A percentile compares a stretch with the other conserved stretches of the same genome.
Evolutionary conservation across 2,329 filamentous ascomycete genomes (phyloP).

Genomic region (Aspergillus novofumigatus): DNA sequence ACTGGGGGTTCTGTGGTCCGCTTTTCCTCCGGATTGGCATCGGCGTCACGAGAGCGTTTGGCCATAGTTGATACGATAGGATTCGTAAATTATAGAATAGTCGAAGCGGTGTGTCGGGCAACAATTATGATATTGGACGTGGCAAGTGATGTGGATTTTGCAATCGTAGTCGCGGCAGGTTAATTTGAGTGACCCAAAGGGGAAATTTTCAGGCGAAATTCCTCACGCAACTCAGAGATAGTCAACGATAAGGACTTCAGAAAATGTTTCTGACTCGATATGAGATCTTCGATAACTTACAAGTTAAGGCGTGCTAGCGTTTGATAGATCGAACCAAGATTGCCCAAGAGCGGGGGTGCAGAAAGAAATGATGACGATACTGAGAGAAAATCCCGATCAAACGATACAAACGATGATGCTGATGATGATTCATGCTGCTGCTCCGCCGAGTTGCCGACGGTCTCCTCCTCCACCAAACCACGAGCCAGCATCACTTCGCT

Average conservation of each 20-base stretch:
- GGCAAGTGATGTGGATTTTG: neutral
- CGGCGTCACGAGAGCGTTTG: conserved; percentile 54
- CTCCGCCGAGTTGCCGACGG: neutral
- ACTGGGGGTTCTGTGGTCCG: conserved; percentile 37
- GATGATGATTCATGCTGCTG: conserved; percentile 4
- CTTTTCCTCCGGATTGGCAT: conserved; percentile 42
- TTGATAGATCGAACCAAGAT: neutral
- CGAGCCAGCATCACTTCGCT: conserved; percentile 3
- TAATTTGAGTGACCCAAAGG: conserved; percentile 13
- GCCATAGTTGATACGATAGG: conserved; percentile 46
- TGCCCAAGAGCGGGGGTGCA: neutral
- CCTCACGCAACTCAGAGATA: neutral
- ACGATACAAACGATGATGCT: neutral
- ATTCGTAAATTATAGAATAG: neutral
- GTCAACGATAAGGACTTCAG: neutral
- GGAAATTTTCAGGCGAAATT: conserved; percentile 1
- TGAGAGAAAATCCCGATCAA: neutral
- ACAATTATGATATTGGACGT: conserved; percentile 5
- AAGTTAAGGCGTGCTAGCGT: neutral
- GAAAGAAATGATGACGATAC: neutral
- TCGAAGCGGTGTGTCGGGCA: conserved; percentile 7
- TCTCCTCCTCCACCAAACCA: neutral
- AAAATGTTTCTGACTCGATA: neutral
- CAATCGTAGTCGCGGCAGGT: conserved; percentile 1
- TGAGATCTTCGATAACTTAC: neutral